Percentiles rank a stretch among this genome's conserved stretches.
phyloP scores from a whole-genome alignment of 179 eudicot species.

The Silene vulgaris region DNA sequence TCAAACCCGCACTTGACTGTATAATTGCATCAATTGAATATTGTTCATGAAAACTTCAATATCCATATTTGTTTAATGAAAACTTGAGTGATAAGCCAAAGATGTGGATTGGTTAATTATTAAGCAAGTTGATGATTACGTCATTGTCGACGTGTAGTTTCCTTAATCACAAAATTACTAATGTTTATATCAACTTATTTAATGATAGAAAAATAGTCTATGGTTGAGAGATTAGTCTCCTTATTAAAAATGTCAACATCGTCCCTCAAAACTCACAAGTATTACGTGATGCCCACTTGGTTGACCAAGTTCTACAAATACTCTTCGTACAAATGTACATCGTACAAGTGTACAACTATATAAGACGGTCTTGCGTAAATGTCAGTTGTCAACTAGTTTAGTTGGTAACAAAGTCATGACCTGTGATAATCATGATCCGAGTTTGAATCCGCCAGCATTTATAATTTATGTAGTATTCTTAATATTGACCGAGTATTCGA shows the following conservation, averaged over 20 bases:
- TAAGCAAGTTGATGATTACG: slow-evolving; percentile 17
- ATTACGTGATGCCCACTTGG: background rate
- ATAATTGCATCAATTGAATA: too few species aligned
- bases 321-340: background rate
- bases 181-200: background rate
- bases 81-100: background rate
- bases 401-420: too few species aligned
- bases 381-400: too few species aligned
- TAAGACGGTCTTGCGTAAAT: too few species aligned
- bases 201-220: background rate
- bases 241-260: background rate
- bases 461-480: too few species aligned
- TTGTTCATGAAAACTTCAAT: background rate
- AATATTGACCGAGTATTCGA: too few species aligned
- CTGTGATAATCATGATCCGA: too few species aligned
- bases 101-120: background rate
- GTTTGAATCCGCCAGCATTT: too few species aligned
- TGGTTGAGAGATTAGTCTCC: slow-evolving; percentile 4
- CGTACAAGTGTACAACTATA: background rate
- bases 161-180: background rate
- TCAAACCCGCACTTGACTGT: too few species aligned
- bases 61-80: background rate
- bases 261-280: background rate
- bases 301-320: background rate
- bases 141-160: slow-evolving; percentile 17